Percentiles rank a stretch among this genome's conserved stretches.
Conservation (phyloP, 345 rosid species). For the Isatis tinctoria region DNA sequence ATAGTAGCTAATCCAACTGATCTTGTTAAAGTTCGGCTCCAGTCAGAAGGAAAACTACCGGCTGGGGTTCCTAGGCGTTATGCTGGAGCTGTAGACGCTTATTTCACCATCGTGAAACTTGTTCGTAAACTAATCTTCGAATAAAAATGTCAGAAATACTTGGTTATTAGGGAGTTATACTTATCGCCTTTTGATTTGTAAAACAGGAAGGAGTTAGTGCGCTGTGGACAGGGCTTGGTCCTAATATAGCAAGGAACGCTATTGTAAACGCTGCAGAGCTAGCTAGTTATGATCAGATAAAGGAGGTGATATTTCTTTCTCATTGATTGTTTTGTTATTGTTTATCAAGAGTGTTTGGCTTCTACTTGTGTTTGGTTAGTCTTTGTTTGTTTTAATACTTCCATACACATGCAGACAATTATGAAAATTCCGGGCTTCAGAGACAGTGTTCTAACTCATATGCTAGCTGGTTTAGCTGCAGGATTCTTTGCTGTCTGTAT, state of each 20-base stretch:
- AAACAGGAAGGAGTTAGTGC: constrained; percentile 80
- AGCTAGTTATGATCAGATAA: constrained; percentile 96
- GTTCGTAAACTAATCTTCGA: constrained; percentile 35
- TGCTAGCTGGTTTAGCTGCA: constrained; percentile 91
- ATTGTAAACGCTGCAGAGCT: constrained; percentile 96
- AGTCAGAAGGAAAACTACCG: constrained; percentile 89
- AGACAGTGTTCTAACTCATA: constrained; percentile 75
- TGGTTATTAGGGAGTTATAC: not conserved
- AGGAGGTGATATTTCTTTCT: constrained; percentile 48
- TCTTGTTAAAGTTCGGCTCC: constrained; percentile 93
- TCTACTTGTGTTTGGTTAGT: constrained; percentile 19
- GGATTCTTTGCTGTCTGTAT: constrained; percentile 92
- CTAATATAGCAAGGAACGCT: constrained; percentile 92
- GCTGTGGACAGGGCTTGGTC: constrained; percentile 96
- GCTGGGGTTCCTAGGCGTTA: constrained; percentile 86
- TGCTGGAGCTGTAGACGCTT: constrained; percentile 84
- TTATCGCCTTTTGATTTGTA: not conserved
- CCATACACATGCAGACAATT: constrained; percentile 80
- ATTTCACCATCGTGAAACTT: constrained; percentile 68
- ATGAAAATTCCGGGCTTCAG: constrained; percentile 89
- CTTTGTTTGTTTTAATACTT: constrained; percentile 36
- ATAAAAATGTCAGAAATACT: not conserved
- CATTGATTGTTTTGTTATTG: not conserved
- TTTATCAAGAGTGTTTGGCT: not conserved
- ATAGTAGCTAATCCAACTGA: constrained; percentile 93